A percentile compares a stretch with the other conserved stretches of the same genome.
Conservation (phyloP, 177 flowering plant genomes). For the Tripterygium wilfordii region DNA sequence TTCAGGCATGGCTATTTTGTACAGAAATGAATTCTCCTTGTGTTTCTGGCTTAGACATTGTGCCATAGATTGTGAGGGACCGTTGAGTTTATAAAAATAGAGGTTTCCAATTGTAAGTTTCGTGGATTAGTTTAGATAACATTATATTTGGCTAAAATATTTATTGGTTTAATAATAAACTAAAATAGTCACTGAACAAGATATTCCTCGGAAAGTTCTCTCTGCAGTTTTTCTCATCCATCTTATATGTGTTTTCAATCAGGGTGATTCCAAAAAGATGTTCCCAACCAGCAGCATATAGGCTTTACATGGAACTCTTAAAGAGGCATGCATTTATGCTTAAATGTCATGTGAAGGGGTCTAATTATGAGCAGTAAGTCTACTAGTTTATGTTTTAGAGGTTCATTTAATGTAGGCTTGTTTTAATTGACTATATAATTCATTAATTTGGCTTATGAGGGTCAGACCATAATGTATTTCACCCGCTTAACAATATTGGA, state of each 20-base stretch:
- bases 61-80: no score
- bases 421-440: neutral
- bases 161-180: no score
- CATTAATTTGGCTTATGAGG: neutral
- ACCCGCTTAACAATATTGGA: no score
- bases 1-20: neutral
- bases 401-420: neutral
- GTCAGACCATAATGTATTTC: no score
- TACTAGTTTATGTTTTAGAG: neutral
- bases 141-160: no score
- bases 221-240: no score
- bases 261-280: slow-evolving; percentile 51
- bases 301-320: slow-evolving; percentile 65
- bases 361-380: slow-evolving; percentile 41
- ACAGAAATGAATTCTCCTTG: neutral
- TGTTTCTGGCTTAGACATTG: neutral
- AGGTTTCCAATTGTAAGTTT: neutral
- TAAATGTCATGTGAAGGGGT: slow-evolving; percentile 27
- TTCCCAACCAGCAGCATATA: slow-evolving; percentile 48
- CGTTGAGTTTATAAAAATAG: no score
- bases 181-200: no score
- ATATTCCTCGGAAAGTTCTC: no score
- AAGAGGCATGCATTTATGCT: slow-evolving; percentile 39
- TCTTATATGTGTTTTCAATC: slow-evolving; percentile 7
- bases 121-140: neutral